phyloP scores from a whole-genome alignment of 331 rosid species.

The Rhamnella rubrinervis region DNA sequence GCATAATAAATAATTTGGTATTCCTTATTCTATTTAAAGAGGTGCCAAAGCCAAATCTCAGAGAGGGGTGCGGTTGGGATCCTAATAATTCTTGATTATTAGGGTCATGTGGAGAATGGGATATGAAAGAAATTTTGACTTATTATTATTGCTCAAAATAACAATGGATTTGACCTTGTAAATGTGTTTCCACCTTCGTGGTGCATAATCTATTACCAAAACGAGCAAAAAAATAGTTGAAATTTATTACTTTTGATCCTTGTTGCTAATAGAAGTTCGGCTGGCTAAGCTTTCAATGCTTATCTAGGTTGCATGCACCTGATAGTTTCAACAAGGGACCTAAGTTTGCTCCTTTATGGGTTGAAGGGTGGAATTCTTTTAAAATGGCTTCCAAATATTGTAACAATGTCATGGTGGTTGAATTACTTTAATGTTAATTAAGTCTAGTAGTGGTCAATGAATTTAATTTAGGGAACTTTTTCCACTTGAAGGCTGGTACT shows the following conservation, averaged over 20 bases:
- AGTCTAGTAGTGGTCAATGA: neutral
- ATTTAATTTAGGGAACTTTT: too few species aligned
- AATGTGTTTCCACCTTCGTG: constrained; percentile 1
- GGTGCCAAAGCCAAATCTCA: neutral
- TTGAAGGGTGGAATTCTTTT: constrained; percentile 18
- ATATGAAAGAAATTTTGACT: neutral
- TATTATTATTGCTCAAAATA: neutral
- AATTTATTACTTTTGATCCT: neutral
- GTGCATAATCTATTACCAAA: constrained; percentile 11
- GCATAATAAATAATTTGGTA: neutral
- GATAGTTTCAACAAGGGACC: constrained; percentile 22
- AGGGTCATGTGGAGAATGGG: neutral
- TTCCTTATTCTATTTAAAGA: neutral
- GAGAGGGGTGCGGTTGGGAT: neutral
- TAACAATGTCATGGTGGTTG: neutral
- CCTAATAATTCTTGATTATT: constrained; percentile 10
- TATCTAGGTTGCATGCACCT: constrained; percentile 20
- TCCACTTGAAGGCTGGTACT: too few species aligned
- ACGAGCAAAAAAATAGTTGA: constrained; percentile 3
- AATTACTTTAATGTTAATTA: neutral
- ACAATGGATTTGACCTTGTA: too few species aligned
- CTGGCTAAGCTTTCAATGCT: constrained; percentile 2
- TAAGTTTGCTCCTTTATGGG: constrained; percentile 28
- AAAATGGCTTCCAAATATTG: neutral
- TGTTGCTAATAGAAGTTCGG: constrained; percentile 11